Conservation (phyloP, 2,329 filamentous ascomycete genomes). For the Aspergillus awamori region DNA sequence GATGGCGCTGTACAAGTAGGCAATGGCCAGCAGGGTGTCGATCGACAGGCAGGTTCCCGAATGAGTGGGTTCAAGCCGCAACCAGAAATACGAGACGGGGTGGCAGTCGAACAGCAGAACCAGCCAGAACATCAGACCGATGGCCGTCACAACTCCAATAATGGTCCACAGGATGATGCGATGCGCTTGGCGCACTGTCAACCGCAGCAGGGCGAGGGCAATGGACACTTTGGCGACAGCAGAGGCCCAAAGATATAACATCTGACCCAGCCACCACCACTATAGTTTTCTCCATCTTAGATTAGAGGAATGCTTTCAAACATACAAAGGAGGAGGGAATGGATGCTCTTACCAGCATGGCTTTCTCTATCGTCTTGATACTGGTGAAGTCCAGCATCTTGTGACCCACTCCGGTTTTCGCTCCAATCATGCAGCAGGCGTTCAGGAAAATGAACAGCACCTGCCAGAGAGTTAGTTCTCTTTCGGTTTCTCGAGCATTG, state of each 20-base stretch:
- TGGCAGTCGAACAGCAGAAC: slow-evolving; percentile 55
- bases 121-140: slow-evolving; percentile 53
- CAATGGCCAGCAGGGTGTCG: slow-evolving; percentile 54
- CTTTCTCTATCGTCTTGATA: background rate
- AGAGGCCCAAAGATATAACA: slow-evolving; percentile 52
- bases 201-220: slow-evolving; percentile 55
- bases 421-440: slow-evolving; percentile 10
- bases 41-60: slow-evolving; percentile 48
- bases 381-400: slow-evolving; percentile 7
- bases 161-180: slow-evolving; percentile 51
- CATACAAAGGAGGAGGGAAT: background rate
- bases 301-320: background rate
- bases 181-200: slow-evolving; percentile 45
- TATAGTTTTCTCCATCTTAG: background rate
- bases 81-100: slow-evolving; percentile 56
- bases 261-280: slow-evolving; percentile 56
- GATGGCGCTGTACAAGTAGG: slow-evolving; percentile 54
- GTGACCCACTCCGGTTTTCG: slow-evolving; percentile 13
- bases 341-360: slow-evolving; percentile 8
- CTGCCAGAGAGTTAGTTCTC: background rate
- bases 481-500: background rate
- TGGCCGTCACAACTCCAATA: slow-evolving; percentile 46
- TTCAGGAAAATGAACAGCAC: slow-evolving; percentile 4
- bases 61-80: slow-evolving; percentile 19
- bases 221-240: slow-evolving; percentile 54